A percentile compares a stretch with the other conserved stretches of the same genome.
Evolutionary conservation across 192 early-diverging fungal species (phyloP).

Genomic region (Podila clonocystis): DNA sequence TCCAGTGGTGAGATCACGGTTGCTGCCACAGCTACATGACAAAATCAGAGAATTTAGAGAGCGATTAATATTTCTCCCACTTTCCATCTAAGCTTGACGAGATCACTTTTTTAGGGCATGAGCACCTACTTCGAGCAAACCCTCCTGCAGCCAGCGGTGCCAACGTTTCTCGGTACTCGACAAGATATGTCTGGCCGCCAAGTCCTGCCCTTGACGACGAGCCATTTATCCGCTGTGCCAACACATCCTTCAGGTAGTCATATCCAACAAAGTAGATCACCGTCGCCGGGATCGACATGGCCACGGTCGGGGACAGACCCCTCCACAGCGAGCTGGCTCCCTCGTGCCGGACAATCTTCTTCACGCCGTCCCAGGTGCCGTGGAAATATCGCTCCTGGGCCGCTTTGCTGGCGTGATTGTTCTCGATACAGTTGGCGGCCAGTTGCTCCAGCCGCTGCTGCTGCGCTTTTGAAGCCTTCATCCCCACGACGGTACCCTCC

Average conservation of each 20-base stretch:
- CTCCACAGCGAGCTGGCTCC: conserved; percentile 86
- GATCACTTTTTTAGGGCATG: background rate
- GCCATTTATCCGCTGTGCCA: conserved; percentile 29
- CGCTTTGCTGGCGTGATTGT: conserved; percentile 22
- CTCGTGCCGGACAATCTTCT: conserved; percentile 82
- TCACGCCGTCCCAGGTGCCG: conserved; percentile 73
- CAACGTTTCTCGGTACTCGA: conserved; percentile 33
- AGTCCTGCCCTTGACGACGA: conserved; percentile 5
- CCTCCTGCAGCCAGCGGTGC: conserved; percentile 72
- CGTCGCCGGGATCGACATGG: conserved; percentile 91
- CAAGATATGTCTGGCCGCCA: conserved; percentile 13
- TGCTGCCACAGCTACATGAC: conserved; percentile 70
- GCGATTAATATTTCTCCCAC: background rate
- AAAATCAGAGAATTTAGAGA: background rate
- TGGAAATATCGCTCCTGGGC: conserved; percentile 31
- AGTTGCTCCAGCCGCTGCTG: conserved; percentile 40
- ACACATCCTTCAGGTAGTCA: conserved; percentile 77
- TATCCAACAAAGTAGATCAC: conserved; percentile 97
- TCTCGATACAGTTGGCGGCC: conserved; percentile 42
- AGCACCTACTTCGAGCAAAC: conserved; percentile 74
- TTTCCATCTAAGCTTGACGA: background rate
- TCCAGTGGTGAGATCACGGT: conserved; percentile 90
- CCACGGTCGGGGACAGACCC: conserved; percentile 86
- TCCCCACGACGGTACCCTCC: conserved; percentile 54
- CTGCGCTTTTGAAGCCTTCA: conserved; percentile 15